Conservation (phyloP, 352 stramenopile species). For the Halophytophthora batemanensis region DNA sequence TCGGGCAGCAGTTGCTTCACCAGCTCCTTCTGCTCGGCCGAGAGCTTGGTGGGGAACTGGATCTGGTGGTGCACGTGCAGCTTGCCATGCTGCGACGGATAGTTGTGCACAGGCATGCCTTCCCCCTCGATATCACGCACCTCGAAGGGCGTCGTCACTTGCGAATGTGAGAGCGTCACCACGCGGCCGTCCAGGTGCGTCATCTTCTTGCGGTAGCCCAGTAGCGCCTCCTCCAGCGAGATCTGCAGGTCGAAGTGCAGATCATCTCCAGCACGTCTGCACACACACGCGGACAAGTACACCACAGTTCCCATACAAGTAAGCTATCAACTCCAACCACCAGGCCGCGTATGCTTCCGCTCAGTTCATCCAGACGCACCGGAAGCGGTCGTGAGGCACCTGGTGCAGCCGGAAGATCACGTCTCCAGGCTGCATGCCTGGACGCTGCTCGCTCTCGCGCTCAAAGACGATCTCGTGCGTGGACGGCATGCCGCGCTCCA, state of each 20-base stretch:
- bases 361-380: constrained; percentile 28
- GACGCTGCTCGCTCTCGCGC: constrained; percentile 17
- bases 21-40: constrained; percentile 82
- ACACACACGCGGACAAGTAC: background rate
- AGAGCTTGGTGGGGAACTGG: constrained; percentile 90
- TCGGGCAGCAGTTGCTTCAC: constrained; percentile 49
- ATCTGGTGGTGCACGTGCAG: constrained; percentile 96
- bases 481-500: constrained; percentile 82
- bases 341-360: too few species aligned
- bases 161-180: constrained; percentile 81
- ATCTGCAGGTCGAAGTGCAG: constrained; percentile 95
- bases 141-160: constrained; percentile 93
- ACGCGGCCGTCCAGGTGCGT: constrained; percentile 93
- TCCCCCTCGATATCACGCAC: constrained; percentile 90
- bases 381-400: constrained; percentile 84
- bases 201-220: constrained; percentile 93
- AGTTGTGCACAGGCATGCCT: constrained; percentile 95
- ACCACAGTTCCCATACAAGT: background rate
- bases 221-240: constrained; percentile 94
- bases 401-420: constrained; percentile 95
- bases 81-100: constrained; percentile 86
- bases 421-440: constrained; percentile 31
- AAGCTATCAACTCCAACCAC: too few species aligned
- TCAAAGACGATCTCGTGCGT: constrained; percentile 86
- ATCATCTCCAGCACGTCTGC: constrained; percentile 91